These are phyloP conservation scores for Metschnikowia henanensis DNA, from an alignment of 805 yeast species.

Conservation along the genomic window DNA sequence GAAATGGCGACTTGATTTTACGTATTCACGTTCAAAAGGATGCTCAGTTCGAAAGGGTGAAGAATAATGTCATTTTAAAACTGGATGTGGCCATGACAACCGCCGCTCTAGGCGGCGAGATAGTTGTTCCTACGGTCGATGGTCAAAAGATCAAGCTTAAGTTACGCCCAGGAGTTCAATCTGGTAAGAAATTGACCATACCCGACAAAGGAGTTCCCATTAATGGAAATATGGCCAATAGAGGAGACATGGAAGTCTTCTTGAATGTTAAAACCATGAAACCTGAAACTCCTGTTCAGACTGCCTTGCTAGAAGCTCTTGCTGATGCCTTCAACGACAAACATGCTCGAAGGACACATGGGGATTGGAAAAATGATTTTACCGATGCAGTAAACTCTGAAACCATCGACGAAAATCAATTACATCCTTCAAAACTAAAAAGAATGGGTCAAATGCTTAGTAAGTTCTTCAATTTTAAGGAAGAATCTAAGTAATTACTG, in stretches of 20 bases:
- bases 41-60: conserved; percentile 62
- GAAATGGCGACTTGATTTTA: conserved; percentile 86
- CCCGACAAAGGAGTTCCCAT: conserved; percentile 89
- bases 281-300: conserved; percentile 82
- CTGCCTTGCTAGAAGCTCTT: conserved; percentile 86
- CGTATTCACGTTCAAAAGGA: conserved; percentile 80
- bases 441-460: conserved; percentile 59
- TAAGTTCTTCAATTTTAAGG: conserved; percentile 51
- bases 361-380: conserved; percentile 36
- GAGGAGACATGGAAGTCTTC: conserved; percentile 81
- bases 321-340: conserved; percentile 88
- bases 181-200: conserved; percentile 69
- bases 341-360: conserved; percentile 69
- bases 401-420: conserved; percentile 32
- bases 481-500: conserved; percentile 17
- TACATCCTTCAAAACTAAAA: conserved; percentile 52
- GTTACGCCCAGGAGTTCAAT: conserved; percentile 82
- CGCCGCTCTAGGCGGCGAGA: conserved; percentile 92
- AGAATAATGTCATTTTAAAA: conserved; percentile 63
- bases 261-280: conserved; percentile 69
- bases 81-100: conserved; percentile 88
- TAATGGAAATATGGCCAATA: conserved; percentile 45
- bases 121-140: conserved; percentile 87
- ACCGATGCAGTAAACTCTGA: conserved; percentile 25
- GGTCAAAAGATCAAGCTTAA: conserved; percentile 75